Base-by-base conservation (phyloP, 441 rosid genomes). In the Populus hybrid region DNA sequence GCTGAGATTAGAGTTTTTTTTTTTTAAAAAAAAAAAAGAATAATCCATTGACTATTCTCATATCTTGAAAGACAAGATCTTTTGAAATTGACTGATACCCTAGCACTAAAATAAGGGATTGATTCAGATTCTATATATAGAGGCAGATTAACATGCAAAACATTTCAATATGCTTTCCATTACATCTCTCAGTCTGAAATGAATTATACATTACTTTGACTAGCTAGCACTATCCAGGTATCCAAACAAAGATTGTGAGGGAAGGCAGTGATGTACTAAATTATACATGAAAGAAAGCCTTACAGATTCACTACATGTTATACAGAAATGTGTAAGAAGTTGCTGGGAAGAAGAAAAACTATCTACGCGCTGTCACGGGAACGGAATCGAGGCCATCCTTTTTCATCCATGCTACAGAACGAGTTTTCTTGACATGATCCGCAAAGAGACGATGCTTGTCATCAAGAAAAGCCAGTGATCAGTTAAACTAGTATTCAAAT, bases 391-490 rank as follows among this genome's bases (percentile, higher is more conserved):
- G 63, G 31, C 86, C 86, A 24, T 77, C 87, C 61, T 75, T 84
- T 76, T 78, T 89, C 42, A 87, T 74, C 91, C 91, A 87, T 35
- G 81, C 61, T 0, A 93, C 88, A 9, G 96, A 90, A 31, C 98
- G 89, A 3, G 97, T 93, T 81, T 82, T 88, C 85, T 84, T 92
- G 68, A 93, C 93, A 79, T 88, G 81, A 31, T 94, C 98, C 20
- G 79, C 73, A 72, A 93, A 94, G 75, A 94, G 90, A 21, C 81
- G 85, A 84, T 96, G 88, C 96, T 98, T 94, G 94, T 77, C 69
- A 75, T 38, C 72, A 20, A 74, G 56, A 71, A 63, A 80, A 24
- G 71, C 18, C 4, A 21, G 38, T 29, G 31, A 29, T 78, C 12
- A 16, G 69, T 85, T 59, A 80, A 75, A 73, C 66, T 59, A 21